phyloP scores from a whole-genome alignment of 768 basidiomycete species.

The Hericium erinaceus region DNA sequence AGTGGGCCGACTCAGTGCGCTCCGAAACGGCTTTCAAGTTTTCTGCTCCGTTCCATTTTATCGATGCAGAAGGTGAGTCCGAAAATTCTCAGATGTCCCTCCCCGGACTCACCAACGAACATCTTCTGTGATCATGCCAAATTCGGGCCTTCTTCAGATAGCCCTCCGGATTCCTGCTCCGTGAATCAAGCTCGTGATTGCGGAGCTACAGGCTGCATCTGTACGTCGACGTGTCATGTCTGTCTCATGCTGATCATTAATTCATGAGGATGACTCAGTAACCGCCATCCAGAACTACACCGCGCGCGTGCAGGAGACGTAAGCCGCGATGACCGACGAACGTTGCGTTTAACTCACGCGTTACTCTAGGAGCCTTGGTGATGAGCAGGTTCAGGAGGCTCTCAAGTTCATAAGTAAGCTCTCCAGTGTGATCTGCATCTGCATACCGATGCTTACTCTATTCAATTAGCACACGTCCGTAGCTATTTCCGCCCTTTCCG shows the following conservation, averaged over 20 bases:
- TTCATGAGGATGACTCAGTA: constrained; percentile 21
- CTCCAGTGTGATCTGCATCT: neutral
- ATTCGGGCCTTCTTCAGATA: constrained; percentile 14
- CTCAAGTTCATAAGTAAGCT: constrained; percentile 37
- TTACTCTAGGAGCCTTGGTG: constrained; percentile 22
- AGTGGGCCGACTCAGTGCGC: constrained; percentile 47
- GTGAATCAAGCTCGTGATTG: constrained; percentile 40
- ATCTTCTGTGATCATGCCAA: neutral
- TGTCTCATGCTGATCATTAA: neutral
- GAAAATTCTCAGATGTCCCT: too few relatives aligned
- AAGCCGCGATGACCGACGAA: neutral
- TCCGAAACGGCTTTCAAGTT: constrained; percentile 24
- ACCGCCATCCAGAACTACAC: constrained; percentile 53
- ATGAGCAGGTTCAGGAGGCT: constrained; percentile 38
- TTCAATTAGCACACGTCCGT: neutral
- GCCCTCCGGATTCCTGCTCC: constrained; percentile 40
- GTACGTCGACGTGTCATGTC: constrained; percentile 12
- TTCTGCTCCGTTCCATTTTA: constrained; percentile 31
- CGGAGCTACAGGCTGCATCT: constrained; percentile 22
- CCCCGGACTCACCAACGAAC: too few relatives aligned
- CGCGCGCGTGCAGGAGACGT: constrained; percentile 33
- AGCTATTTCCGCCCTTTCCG: too few relatives aligned
- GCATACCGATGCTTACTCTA: neutral
- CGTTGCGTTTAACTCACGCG: neutral
- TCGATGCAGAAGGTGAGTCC: constrained; percentile 36